These are phyloP conservation scores for Gaeumannomyces tritici DNA, from an alignment of 2,329 filamentous ascomycete species.

Conservation along the genomic window DNA sequence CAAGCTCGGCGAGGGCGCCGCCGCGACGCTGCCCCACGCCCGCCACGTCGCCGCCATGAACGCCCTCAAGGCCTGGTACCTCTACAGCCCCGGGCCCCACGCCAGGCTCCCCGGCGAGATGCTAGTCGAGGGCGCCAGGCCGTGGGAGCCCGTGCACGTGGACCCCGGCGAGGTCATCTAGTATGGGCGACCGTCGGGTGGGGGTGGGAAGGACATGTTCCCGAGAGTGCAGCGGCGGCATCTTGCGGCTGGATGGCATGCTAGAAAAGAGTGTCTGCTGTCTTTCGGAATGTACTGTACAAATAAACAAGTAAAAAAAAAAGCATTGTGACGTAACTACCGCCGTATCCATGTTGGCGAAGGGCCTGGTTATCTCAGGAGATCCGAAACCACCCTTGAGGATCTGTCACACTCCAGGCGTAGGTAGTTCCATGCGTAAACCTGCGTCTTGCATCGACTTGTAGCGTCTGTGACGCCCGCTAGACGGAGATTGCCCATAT, in stretches of 20 bases:
- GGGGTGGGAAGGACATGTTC: too few species aligned
- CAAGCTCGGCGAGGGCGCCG: constrained; percentile 85
- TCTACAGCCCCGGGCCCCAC: constrained; percentile 70
- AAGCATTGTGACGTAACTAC: neutral
- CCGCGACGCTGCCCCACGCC: constrained; percentile 67
- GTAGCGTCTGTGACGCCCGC: too few species aligned
- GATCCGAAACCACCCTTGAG: too few species aligned
- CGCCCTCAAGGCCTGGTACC: constrained; percentile 87
- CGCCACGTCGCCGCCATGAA: constrained; percentile 72
- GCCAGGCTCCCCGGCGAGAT: constrained; percentile 62
- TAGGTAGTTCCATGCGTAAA: too few species aligned
- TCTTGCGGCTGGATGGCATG: neutral
- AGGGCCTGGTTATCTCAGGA: too few species aligned
- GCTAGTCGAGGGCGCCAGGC: constrained; percentile 47
- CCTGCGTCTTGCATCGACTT: too few species aligned
- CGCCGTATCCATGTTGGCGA: too few species aligned
- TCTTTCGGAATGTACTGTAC: neutral
- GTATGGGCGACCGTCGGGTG: too few species aligned
- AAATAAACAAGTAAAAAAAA: neutral
- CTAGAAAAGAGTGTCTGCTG: neutral
- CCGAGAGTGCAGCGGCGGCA: neutral
- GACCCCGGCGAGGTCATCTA: constrained; percentile 63
- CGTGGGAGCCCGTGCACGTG: constrained; percentile 59
- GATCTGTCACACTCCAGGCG: too few species aligned
- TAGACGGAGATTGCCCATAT: too few species aligned